phyloP scores from a whole-genome alignment of 352 stramenopile species.

The Plasmopara muralis region DNA sequence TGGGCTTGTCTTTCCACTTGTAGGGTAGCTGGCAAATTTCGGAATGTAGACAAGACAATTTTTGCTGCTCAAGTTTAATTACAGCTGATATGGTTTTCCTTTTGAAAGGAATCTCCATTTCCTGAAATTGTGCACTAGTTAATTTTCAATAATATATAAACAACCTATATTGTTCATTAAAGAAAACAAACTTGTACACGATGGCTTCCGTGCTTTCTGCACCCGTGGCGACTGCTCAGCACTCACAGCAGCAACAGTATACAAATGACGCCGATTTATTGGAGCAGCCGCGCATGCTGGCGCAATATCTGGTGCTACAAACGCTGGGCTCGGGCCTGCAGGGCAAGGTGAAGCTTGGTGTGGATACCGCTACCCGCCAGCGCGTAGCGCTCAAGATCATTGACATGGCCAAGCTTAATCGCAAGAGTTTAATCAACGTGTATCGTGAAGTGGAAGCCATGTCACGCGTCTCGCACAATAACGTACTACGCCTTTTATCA shows the following conservation, averaged over 20 bases:
- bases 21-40: no score
- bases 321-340: slow-evolving; percentile 76
- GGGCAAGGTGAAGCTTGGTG: slow-evolving; percentile 86
- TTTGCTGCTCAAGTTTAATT: no score
- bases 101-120: no score
- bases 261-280: slow-evolving; percentile 2
- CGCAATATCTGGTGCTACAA: slow-evolving; percentile 68
- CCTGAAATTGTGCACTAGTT: no score
- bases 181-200: no score
- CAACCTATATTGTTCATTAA: no score
- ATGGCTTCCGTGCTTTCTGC: slow-evolving; percentile 28
- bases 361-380: slow-evolving; percentile 70
- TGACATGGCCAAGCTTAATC: slow-evolving; percentile 71
- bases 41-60: no score
- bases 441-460: slow-evolving; percentile 88
- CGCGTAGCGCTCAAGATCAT: slow-evolving; percentile 90
- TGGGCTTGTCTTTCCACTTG: no score
- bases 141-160: no score
- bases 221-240: slow-evolving; percentile 17
- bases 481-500: slow-evolving; percentile 76
- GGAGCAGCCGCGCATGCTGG: slow-evolving; percentile 47
- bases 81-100: no score
- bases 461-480: slow-evolving; percentile 74
- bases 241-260: slow-evolving; percentile 9
- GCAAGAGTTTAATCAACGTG: slow-evolving; percentile 76